Evolutionary conservation across 768 basidiomycete species (phyloP).

Genomic region (Pleurotus platypus): DNA sequence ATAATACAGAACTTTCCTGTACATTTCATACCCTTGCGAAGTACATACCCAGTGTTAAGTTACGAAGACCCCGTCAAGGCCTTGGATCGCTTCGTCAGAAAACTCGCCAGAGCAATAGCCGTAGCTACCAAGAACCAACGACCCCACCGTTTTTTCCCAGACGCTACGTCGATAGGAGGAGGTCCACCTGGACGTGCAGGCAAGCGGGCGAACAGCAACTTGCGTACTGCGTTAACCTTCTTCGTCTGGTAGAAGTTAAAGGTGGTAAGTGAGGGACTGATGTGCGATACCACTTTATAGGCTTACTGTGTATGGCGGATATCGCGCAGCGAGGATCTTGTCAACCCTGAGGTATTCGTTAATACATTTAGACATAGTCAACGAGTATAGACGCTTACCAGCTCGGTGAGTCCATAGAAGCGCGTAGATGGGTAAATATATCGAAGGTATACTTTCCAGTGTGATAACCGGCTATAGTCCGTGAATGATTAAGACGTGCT

Average conservation of each 20-base stretch:
- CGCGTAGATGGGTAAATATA: constrained; percentile 71
- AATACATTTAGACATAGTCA: too few species aligned
- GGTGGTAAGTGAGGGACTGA: neutral
- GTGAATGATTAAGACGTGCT: neutral
- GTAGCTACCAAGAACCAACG: constrained; percentile 42
- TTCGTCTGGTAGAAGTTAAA: constrained; percentile 18
- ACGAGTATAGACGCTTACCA: constrained; percentile 35
- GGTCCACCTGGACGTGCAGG: constrained; percentile 44
- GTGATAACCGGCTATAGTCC: constrained; percentile 54
- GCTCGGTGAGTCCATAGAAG: constrained; percentile 55
- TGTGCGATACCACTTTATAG: neutral
- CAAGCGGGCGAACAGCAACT: constrained; percentile 25
- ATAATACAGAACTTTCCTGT: too few species aligned
- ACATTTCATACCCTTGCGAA: too few species aligned
- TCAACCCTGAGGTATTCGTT: constrained; percentile 41
- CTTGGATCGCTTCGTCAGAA: constrained; percentile 38
- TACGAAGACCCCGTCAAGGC: constrained; percentile 11
- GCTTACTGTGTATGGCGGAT: constrained; percentile 56
- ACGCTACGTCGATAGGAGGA: constrained; percentile 18
- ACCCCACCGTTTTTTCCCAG: constrained; percentile 30
- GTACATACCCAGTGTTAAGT: too few species aligned
- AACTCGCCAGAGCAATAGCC: constrained; percentile 36
- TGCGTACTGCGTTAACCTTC: constrained; percentile 26
- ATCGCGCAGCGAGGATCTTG: constrained; percentile 45
- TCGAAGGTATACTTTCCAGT: constrained; percentile 76